phyloP scores from a whole-genome alignment of 176 grass and related monocot species.

The Eleusine coracana region DNA sequence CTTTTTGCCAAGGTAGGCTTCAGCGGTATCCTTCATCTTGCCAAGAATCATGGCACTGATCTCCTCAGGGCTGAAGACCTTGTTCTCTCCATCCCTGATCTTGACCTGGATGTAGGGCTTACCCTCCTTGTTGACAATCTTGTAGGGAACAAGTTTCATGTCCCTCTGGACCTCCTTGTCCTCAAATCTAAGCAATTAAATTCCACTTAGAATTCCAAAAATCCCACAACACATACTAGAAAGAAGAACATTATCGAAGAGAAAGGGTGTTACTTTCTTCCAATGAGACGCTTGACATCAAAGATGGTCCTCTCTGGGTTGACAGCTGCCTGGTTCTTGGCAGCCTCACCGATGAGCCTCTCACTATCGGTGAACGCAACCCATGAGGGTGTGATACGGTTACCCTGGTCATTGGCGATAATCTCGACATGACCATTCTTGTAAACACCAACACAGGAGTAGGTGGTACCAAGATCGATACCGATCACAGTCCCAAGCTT shows the following conservation, averaged over 20 bases:
- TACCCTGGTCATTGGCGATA: slow-evolving; percentile 76
- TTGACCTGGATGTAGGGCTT: slow-evolving; percentile 79
- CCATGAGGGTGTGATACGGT: slow-evolving; percentile 79
- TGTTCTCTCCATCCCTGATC: slow-evolving; percentile 67
- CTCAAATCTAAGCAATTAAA: slow-evolving; percentile 48
- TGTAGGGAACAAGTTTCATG: slow-evolving; percentile 82
- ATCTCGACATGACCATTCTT: slow-evolving; percentile 71
- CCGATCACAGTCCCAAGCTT: slow-evolving; percentile 66
- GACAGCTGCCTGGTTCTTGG: slow-evolving; percentile 69
- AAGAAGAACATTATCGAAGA: not conserved
- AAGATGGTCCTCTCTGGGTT: slow-evolving; percentile 77
- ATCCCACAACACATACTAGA: not conserved
- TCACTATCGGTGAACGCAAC: slow-evolving; percentile 65
- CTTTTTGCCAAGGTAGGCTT: slow-evolving; percentile 83
- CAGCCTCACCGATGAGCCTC: slow-evolving; percentile 77
- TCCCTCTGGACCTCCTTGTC: slow-evolving; percentile 86
- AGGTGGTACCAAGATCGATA: slow-evolving; percentile 70
- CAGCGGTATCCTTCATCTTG: slow-evolving; percentile 77
- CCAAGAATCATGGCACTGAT: slow-evolving; percentile 72
- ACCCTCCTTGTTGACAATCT: slow-evolving; percentile 70
- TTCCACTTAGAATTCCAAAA: not conserved
- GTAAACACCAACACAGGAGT: slow-evolving; percentile 67
- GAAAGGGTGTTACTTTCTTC: slow-evolving; percentile 51
- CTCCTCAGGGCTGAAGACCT: slow-evolving; percentile 80
- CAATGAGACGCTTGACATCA: slow-evolving; percentile 78